Evolutionary conservation across 208 protist species (phyloP), one percentile per base, ranked within the genome.

Genomic region (Crithidia brevicula): DNA sequence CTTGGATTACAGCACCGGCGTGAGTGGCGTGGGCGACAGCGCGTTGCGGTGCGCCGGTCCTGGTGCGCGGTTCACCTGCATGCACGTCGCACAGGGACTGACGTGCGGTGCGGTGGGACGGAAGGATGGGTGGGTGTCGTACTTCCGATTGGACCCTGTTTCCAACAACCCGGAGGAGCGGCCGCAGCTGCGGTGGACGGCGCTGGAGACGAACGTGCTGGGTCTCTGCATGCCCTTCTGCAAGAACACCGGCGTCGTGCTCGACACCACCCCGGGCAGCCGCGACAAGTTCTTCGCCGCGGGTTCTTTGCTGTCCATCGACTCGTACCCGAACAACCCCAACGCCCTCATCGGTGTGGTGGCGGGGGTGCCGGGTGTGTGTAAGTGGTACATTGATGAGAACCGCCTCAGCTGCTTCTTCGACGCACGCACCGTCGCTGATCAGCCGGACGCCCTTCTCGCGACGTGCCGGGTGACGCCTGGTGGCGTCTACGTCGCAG

Each of bases 311-410:
- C 57, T 88, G n/a, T 81, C 79, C 10, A 82, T 95, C 27, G 86
- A 95, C 66, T 91, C 84, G 25, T 84, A 88, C 64, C 81, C 84
- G 15, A 85, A 74, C 28, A 93, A 88, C 76, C 86, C 89, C 16
- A 93, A 95, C 75, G 74, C 74, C 18, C 83, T 90, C 56, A 67
- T 95, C 45, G 85, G 77, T 31, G 85, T 93, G 13, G 75, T 95
- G 45, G 82, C 73, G 0, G 86, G 86, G 2, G 80, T 89, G 22
- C 67, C 80, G 20, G 89, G 89, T 4, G 86, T 95, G 49, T 85
- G 77, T 67, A 92, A 93, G 71, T 95, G 86, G 89, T 87, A 88
- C 74, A 40, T 95, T 23, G 89, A 86, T n/a, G 86, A 92, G 45
- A 82, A 67, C 38, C 74, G 81, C 20, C 46, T 93, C 46, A 89